Evolutionary conservation across 225 moss, liverwort and hornwort genomes (phyloP).

Genomic region (Bryoerythrophyllum caledonicum): DNA sequence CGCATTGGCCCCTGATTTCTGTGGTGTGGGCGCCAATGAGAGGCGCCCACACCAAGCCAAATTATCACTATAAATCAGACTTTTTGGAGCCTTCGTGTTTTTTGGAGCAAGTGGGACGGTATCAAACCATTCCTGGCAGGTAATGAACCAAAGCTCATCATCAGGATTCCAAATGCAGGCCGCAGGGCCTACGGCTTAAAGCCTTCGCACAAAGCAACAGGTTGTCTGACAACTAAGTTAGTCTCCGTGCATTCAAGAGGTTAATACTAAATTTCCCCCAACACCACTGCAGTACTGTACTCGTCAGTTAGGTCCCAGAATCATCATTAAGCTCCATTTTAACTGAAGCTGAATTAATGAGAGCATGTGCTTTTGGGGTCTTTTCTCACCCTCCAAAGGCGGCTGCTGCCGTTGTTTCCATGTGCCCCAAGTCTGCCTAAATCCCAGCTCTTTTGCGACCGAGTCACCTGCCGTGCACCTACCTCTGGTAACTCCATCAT

Average conservation of each 20-base stretch:
- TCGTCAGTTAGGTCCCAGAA: neutral
- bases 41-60: neutral
- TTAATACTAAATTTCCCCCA: neutral
- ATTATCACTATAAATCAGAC: neutral
- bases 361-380: neutral
- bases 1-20: neutral
- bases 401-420: neutral
- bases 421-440: too few species aligned
- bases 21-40: constrained; percentile 21
- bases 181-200: neutral
- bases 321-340: neutral
- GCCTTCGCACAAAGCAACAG: neutral
- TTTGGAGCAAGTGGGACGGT: neutral
- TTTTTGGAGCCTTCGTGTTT: constrained; percentile 18
- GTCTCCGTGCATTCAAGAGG: neutral
- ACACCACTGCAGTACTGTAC: neutral
- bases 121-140: neutral
- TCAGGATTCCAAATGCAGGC: constrained; percentile 5
- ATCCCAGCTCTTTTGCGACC: neutral
- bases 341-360: neutral
- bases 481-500: neutral
- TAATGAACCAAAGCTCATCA: constrained; percentile 2
- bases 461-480: neutral
- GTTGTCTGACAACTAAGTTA: neutral
- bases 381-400: constrained; percentile 18